These are phyloP conservation scores for Colletotrichum abscissum DNA, from an alignment of 2,329 filamentous ascomycete genomes.

Conservation along the genomic window DNA sequence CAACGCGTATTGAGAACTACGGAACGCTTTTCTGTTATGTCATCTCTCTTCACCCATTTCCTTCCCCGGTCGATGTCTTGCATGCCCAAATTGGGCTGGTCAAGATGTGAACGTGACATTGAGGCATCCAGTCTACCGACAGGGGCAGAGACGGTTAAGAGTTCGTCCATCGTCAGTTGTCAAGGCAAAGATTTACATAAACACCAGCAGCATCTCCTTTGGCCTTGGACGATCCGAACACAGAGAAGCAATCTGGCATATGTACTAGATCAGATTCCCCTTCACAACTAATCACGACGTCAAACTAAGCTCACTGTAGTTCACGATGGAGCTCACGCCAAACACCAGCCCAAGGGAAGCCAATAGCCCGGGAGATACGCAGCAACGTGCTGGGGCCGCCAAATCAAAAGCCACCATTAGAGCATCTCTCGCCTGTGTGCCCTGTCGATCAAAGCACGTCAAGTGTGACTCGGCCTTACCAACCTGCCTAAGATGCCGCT, in stretches of 20 bases:
- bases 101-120: slow-evolving; percentile 12
- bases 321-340: slow-evolving; percentile 13
- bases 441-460: slow-evolving; percentile 62
- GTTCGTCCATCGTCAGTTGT: not conserved
- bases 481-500: slow-evolving; percentile 57
- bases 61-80: not conserved
- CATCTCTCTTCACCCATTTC: not conserved
- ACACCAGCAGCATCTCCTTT: slow-evolving; percentile 15
- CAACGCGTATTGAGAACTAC: not conserved
- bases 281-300: not conserved
- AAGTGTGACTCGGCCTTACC: slow-evolving; percentile 43
- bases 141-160: not conserved
- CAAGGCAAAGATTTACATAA: slow-evolving; percentile 25
- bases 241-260: not conserved
- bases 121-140: slow-evolving; percentile 14
- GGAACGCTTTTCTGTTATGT: not conserved
- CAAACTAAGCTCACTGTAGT: not conserved
- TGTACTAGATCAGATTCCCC: not conserved
- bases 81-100: not conserved
- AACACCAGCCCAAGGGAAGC: slow-evolving; percentile 18
- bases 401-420: slow-evolving; percentile 51
- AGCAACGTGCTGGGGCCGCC: slow-evolving; percentile 25
- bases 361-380: slow-evolving; percentile 11
- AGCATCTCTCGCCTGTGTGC: slow-evolving; percentile 56
- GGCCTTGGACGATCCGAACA: not conserved